phyloP scores from a whole-genome alignment of 148 eudicot genomes.

The Camellia lanceoleosa region DNA sequence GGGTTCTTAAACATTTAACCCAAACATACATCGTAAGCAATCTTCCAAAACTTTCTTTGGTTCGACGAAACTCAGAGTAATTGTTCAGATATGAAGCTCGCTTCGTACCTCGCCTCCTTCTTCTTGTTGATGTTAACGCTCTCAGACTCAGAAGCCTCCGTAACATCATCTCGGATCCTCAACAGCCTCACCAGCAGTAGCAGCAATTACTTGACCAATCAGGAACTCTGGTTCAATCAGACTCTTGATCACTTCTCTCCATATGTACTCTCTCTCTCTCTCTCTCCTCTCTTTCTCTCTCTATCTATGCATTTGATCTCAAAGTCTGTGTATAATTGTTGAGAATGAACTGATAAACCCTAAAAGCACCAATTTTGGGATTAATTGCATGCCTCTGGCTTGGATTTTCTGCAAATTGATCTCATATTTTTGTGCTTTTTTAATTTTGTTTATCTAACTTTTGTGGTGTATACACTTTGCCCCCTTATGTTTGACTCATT shows the following conservation, averaged over 20 bases:
- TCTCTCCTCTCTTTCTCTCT: background rate
- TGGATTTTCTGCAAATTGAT: no score
- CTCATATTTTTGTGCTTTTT: no score
- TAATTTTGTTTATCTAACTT: no score
- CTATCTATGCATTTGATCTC: background rate
- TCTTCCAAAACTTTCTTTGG: no score
- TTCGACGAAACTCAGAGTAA: no score
- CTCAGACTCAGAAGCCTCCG: slow-evolving; percentile 24
- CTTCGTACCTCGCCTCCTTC: background rate
- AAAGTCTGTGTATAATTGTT: background rate
- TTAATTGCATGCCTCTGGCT: background rate
- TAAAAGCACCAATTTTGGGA: background rate
- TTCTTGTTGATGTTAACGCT: background rate
- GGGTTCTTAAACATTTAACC: no score
- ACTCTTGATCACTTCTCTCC: slow-evolving; percentile 94
- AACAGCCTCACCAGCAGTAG: slow-evolving; percentile 14
- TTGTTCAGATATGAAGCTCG: background rate
- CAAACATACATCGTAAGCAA: no score
- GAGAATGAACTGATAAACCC: background rate
- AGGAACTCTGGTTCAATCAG: slow-evolving; percentile 77
- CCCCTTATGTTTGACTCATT: no score
- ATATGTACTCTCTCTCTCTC: slow-evolving; percentile 18
- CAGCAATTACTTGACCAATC: slow-evolving; percentile 43
- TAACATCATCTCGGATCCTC: slow-evolving; percentile 32
- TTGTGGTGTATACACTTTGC: no score